A percentile compares a stretch with the other conserved stretches of the same genome.
phyloP scores from a whole-genome alignment of 768 basidiomycete species.

The Suillus occidentalis region DNA sequence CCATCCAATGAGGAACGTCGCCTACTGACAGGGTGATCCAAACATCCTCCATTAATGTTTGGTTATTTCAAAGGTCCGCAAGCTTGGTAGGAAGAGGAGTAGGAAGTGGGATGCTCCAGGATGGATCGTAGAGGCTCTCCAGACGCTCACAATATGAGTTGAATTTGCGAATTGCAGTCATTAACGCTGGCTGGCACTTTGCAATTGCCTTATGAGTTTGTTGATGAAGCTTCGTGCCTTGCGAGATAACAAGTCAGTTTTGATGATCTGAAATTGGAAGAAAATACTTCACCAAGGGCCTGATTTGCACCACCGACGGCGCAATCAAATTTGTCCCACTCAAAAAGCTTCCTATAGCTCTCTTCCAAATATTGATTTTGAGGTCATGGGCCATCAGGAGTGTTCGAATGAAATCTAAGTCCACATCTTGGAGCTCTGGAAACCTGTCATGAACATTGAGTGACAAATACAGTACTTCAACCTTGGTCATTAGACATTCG shows the following conservation, averaged over 20 bases:
- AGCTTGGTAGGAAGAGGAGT: constrained; percentile 33
- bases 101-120: constrained; percentile 35
- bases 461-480: constrained; percentile 35
- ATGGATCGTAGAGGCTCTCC: constrained; percentile 14
- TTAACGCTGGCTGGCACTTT: constrained; percentile 26
- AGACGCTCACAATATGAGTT: constrained; percentile 30
- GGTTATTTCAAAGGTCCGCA: constrained; percentile 11
- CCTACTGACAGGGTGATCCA: constrained; percentile 29
- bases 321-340: no score
- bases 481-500: constrained; percentile 18
- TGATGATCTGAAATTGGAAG: no score
- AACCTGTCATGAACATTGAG: no score
- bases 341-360: no score
- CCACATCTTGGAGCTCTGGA: no score
- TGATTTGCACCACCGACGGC: no score
- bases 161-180: constrained; percentile 24
- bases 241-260: background rate
- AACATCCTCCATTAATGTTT: constrained; percentile 37
- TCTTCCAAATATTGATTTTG: no score
- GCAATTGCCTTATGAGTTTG: constrained; percentile 28
- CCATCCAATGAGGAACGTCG: constrained; percentile 31
- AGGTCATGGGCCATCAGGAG: no score
- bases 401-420: no score
- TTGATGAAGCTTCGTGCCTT: constrained; percentile 33
- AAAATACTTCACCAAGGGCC: no score